Evolutionary conservation across 495 filamentous ascomycete genomes (phyloP).

Genomic region (Alectoria sarmentosa): DNA sequence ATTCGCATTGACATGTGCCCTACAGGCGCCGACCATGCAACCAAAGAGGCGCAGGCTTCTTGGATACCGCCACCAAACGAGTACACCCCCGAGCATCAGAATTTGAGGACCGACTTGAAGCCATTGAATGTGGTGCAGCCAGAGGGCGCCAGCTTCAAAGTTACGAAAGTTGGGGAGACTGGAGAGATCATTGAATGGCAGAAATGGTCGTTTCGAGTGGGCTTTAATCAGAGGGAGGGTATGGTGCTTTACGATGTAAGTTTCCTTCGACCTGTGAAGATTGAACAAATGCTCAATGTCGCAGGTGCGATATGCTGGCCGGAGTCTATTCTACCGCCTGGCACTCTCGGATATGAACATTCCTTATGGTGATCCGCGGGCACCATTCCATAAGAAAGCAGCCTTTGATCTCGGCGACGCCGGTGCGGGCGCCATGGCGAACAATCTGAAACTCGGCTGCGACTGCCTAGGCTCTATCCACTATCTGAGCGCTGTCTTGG

Average conservation of each 20-base stretch:
- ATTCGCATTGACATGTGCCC: conserved; percentile 48
- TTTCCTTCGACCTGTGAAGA: not conserved
- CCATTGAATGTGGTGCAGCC: conserved; percentile 71
- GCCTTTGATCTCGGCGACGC: conserved; percentile 66
- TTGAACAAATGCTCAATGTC: conserved; percentile 13
- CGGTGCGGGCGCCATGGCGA: conserved; percentile 58
- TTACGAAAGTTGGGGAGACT: conserved; percentile 29
- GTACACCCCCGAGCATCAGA: conserved; percentile 66
- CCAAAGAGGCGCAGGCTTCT: conserved; percentile 36
- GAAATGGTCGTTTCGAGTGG: conserved; percentile 60
- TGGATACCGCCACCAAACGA: conserved; percentile 55
- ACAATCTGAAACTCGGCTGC: conserved; percentile 60
- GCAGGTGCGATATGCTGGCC: conserved; percentile 55
- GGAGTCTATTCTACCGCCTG: conserved; percentile 62
- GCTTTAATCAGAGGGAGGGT: conserved; percentile 59
- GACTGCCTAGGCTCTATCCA: conserved; percentile 63
- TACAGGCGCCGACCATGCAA: conserved; percentile 27
- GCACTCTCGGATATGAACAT: conserved; percentile 71
- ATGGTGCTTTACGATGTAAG: conserved; percentile 51
- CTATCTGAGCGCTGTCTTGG: conserved; percentile 53
- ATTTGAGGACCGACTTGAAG: conserved; percentile 59
- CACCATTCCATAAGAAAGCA: conserved; percentile 59
- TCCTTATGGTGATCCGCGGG: conserved; percentile 56
- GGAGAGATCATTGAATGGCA: conserved; percentile 54
- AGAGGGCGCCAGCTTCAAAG: conserved; percentile 63